phyloP scores from a whole-genome alignment of 495 filamentous ascomycete species.

The Neurospora hispaniola region DNA sequence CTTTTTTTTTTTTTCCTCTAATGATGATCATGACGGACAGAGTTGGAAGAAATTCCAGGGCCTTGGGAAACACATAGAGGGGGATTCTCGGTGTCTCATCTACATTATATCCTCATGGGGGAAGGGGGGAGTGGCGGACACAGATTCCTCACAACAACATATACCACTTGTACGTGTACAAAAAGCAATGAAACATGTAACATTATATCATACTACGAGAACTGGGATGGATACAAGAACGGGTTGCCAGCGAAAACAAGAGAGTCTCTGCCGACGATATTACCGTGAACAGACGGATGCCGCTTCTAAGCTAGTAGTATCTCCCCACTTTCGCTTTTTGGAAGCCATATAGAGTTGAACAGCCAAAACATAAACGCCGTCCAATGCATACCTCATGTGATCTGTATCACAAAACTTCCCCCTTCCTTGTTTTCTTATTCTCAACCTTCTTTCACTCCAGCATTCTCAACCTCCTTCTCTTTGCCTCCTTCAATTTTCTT shows the following conservation, averaged over 20 bases:
- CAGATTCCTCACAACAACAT: neutral
- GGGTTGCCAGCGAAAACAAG: neutral
- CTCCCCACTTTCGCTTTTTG: neutral
- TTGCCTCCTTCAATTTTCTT: neutral
- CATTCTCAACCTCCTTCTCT: neutral
- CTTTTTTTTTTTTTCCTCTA: neutral
- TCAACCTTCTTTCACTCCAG: neutral
- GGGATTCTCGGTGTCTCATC: neutral
- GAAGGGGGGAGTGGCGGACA: neutral
- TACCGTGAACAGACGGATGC: neutral
- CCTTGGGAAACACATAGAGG: neutral
- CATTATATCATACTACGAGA: conserved; percentile 10
- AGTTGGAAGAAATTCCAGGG: neutral
- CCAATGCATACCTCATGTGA: neutral
- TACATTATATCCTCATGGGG: neutral
- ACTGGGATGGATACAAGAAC: neutral
- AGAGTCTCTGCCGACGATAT: neutral
- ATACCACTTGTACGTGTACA: conserved; percentile 18
- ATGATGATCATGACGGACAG: neutral
- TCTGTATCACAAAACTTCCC: neutral
- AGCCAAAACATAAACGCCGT: neutral
- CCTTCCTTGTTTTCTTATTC: neutral
- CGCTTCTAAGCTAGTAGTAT: too few relatives aligned
- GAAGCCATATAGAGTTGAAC: too few relatives aligned
- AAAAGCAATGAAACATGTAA: conserved; percentile 24